Base-by-base conservation (phyloP, 1,284 basidiomycete species). In the Rhizoctonia solani region DNA sequence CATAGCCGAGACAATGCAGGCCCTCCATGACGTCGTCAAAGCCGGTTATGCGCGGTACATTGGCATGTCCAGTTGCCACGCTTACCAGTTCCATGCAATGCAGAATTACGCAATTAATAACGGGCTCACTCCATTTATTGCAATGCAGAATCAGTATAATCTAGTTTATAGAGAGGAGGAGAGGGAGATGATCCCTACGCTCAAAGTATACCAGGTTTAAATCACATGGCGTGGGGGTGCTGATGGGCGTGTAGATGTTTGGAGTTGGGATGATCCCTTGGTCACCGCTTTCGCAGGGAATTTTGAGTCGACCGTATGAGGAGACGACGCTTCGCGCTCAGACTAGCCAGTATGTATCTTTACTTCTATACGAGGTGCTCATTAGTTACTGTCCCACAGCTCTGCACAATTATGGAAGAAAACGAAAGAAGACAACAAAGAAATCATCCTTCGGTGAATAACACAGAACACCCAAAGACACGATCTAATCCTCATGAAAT, bases 211-310 rank as follows among this genome's bases (percentile, higher is more conserved):
- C 29, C 13, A 9, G 14, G 27, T 25, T 50, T 29, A 50, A 39
- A 39, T 8, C 8, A 16, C 37, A 8, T 39, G 47, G 47, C 27
- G 11, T 50, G 11, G 21, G 11, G 11, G 16, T 50, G 14, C 13
- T 30, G 1, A 32, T 50, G 13, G 67, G 80, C 79, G 69, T 76
- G 55, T 29, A 52, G 55, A 54, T 42, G 34, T 42, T 71, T 47
- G 79, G 79, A 14, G 78, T 81, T 42, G 80, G 81, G 1, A 75
- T 77, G 19, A 82, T 82, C 58, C 81, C 81, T 1, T 83, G 81
- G 81, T 81, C 80, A 2, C 82, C 83, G 0, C 76, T 85, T 25
- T 83, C 79, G 2, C 75, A 81, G 37, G 83, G 83, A 2, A 69
- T 81, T 4, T 75, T 83, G 6, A 77, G 79, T 21, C 77, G 82